These are phyloP conservation scores for Sindora glabra DNA, from an alignment of 306 rosid species.

Conservation along the genomic window DNA sequence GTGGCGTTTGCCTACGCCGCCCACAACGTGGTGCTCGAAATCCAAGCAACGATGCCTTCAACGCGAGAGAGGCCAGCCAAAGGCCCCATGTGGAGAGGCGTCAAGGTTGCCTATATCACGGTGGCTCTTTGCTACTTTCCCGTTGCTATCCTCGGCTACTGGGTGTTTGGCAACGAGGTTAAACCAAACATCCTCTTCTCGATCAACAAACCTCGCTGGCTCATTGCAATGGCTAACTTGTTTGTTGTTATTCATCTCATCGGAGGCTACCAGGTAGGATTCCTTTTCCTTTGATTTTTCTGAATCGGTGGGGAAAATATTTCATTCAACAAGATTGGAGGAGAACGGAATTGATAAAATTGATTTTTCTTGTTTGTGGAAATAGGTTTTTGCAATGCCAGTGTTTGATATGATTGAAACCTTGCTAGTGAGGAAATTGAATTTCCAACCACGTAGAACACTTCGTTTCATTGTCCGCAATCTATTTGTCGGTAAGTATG, in stretches of 20 bases:
- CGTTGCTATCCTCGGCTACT: conserved; percentile 52
- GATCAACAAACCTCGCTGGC: conserved; percentile 59
- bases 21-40: conserved; percentile 73
- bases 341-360: not conserved
- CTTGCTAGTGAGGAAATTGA: conserved; percentile 58
- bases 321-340: no score
- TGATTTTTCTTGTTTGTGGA: not conserved
- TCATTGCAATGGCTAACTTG: conserved; percentile 55
- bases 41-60: conserved; percentile 85
- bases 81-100: conserved; percentile 76
- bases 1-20: conserved; percentile 78
- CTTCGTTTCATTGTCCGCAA: conserved; percentile 69
- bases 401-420: conserved; percentile 95
- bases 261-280: conserved; percentile 63
- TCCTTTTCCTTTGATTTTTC: not conserved
- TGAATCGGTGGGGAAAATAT: no score
- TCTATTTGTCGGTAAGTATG: conserved; percentile 60
- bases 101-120: conserved; percentile 46
- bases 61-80: conserved; percentile 71
- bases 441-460: conserved; percentile 32
- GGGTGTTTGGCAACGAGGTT: conserved; percentile 51
- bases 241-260: conserved; percentile 71
- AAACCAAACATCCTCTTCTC: conserved; percentile 50
- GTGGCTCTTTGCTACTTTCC: conserved; percentile 81
- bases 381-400: conserved; percentile 84